Evolutionary conservation across 495 filamentous ascomycete genomes (phyloP).

Genomic region (Penicillium angulare): DNA sequence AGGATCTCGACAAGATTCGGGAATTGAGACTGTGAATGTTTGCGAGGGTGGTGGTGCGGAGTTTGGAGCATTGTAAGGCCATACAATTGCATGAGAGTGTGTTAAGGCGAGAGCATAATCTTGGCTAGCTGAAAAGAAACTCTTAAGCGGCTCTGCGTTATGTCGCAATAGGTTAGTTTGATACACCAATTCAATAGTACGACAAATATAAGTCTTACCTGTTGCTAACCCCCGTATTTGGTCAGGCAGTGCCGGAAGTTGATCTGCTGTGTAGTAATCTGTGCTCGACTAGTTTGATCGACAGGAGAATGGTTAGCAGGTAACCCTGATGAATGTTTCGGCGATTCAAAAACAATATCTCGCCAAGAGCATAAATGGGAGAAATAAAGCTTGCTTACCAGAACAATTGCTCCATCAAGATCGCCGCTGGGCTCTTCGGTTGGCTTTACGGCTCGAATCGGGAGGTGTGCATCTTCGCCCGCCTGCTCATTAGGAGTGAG

Average conservation of each 20-base stretch:
- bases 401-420: slow-evolving; percentile 58
- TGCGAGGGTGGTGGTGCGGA: slow-evolving; percentile 61
- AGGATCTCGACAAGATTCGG: slow-evolving; percentile 62
- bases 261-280: slow-evolving; percentile 80
- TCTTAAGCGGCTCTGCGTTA: slow-evolving; percentile 36
- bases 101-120: slow-evolving; percentile 80
- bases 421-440: slow-evolving; percentile 44
- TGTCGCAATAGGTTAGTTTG: not conserved
- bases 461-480: slow-evolving; percentile 46
- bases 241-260: slow-evolving; percentile 77
- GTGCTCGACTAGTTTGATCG: slow-evolving; percentile 66
- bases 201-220: slow-evolving; percentile 40
- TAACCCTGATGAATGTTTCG: not conserved
- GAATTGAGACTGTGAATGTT: slow-evolving; percentile 72
- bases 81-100: slow-evolving; percentile 75
- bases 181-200: slow-evolving; percentile 6
- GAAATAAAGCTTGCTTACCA: slow-evolving; percentile 49
- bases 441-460: slow-evolving; percentile 58
- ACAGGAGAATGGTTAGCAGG: not conserved
- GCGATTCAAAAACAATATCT: not conserved
- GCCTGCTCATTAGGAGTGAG: not conserved
- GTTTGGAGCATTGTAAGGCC: slow-evolving; percentile 66
- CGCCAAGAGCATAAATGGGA: not conserved
- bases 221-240: slow-evolving; percentile 59
- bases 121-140: slow-evolving; percentile 60